Evolutionary conservation across 176 grass and related monocot species (phyloP).

Genomic region (Pontederia paniculata): DNA sequence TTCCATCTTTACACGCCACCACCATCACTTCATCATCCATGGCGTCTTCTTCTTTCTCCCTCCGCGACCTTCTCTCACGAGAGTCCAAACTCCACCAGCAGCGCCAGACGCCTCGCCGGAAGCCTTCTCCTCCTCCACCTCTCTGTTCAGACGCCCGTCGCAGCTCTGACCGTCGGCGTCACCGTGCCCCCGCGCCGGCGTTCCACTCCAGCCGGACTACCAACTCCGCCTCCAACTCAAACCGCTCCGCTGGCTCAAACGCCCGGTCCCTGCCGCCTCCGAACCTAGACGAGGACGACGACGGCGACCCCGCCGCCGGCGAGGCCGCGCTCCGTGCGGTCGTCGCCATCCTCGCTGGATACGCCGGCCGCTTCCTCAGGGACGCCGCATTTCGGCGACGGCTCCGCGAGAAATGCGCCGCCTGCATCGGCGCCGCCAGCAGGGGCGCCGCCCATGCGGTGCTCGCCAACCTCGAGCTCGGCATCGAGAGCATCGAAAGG

Average conservation of each 20-base stretch:
- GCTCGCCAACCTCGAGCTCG: conserved; percentile 84
- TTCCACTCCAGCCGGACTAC: background rate
- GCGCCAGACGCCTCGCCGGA: too few species aligned
- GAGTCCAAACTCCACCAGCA: too few species aligned
- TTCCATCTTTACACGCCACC: too few species aligned
- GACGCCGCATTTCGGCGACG: conserved; percentile 47
- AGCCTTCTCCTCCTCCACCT: too few species aligned
- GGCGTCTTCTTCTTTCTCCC: too few species aligned
- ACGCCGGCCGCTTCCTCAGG: conserved; percentile 61
- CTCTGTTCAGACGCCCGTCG: too few species aligned
- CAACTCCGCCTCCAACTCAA: conserved; percentile 4
- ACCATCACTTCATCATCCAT: too few species aligned
- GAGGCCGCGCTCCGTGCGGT: conserved; percentile 32
- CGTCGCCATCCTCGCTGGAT: conserved; percentile 57
- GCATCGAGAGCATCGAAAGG: conserved; percentile 71
- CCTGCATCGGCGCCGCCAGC: conserved; percentile 27
- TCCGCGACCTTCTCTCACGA: too few species aligned
- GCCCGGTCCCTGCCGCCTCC: background rate
- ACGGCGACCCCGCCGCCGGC: background rate
- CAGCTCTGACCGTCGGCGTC: too few species aligned
- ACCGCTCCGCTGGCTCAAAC: background rate
- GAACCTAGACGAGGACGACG: background rate
- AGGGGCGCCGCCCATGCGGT: conserved; percentile 34
- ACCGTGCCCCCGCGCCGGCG: too few species aligned
- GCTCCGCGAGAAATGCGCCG: conserved; percentile 55